These are phyloP conservation scores for Fusarium sp. DNA, from an alignment of 2,329 filamentous ascomycete species.

Conservation along the genomic window DNA sequence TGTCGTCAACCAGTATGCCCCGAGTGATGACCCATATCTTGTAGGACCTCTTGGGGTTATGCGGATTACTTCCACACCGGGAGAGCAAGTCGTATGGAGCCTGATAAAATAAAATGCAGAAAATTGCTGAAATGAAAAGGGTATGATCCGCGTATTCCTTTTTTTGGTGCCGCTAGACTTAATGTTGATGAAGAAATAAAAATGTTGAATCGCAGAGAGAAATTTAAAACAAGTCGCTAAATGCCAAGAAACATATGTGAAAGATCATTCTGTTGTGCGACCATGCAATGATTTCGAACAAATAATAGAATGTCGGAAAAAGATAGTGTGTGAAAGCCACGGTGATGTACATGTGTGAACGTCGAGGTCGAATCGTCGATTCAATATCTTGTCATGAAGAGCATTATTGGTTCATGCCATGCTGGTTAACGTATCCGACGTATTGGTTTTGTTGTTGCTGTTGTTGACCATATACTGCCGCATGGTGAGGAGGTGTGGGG, in stretches of 20 bases:
- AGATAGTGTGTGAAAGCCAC: slow-evolving; percentile 30
- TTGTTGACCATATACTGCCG: slow-evolving; percentile 50
- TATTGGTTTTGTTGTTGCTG: slow-evolving; percentile 49
- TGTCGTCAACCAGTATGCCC: slow-evolving; percentile 45
- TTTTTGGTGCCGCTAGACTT: slow-evolving; percentile 56
- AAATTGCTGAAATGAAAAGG: slow-evolving; percentile 46
- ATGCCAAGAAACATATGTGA: slow-evolving; percentile 58
- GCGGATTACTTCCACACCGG: slow-evolving; percentile 29
- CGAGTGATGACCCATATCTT: slow-evolving; percentile 36
- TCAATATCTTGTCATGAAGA: slow-evolving; percentile 25
- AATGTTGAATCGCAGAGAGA: slow-evolving; percentile 46
- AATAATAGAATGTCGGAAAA: slow-evolving; percentile 42
- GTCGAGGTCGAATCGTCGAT: slow-evolving; percentile 17
- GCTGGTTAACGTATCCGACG: slow-evolving; percentile 56
- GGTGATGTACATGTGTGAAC: slow-evolving; percentile 17
- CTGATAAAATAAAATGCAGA: slow-evolving; percentile 42
- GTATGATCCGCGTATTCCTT: slow-evolving; percentile 56
- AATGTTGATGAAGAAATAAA: slow-evolving; percentile 48
- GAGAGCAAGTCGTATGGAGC: slow-evolving; percentile 42
- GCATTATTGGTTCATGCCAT: slow-evolving; percentile 58
- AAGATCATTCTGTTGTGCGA: slow-evolving; percentile 48
- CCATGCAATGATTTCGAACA: slow-evolving; percentile 51
- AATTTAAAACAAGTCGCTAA: slow-evolving; percentile 56
- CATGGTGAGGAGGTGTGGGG: slow-evolving; percentile 65
- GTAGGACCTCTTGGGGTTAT: slow-evolving; percentile 31